Conservation (phyloP, 2,329 filamentous ascomycete species). For the Knufia fluminis region DNA sequence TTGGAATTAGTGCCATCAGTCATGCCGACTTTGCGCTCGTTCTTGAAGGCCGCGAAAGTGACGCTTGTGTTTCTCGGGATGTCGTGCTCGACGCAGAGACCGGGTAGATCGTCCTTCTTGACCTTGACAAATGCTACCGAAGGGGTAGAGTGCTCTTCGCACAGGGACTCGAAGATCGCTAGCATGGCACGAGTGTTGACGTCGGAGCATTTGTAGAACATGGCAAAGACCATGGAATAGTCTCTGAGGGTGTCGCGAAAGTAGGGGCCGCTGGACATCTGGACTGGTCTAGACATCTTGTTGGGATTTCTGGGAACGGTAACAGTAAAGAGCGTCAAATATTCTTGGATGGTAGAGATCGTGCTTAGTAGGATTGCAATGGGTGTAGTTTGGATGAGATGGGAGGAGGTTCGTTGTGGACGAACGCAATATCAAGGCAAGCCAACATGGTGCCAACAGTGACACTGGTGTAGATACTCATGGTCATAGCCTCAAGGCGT, state of each 20-base stretch:
- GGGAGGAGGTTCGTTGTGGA: too few species aligned
- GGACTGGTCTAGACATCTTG: neutral
- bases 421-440: too few species aligned
- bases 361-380: too few species aligned
- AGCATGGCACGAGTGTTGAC: neutral
- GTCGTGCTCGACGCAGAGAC: neutral
- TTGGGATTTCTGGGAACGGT: too few species aligned
- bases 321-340: too few species aligned
- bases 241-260: neutral
- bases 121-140: neutral
- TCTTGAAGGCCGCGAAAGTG: neutral
- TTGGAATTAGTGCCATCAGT: neutral
- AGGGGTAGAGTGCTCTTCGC: neutral
- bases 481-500: too few species aligned
- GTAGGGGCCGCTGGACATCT: neutral
- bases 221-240: neutral
- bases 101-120: neutral
- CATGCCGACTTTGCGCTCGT: neutral
- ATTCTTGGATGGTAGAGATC: too few species aligned
- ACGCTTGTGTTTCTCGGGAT: neutral
- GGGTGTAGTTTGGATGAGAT: too few species aligned
- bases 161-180: neutral
- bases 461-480: too few species aligned
- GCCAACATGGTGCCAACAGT: too few species aligned
- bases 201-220: neutral